Evolutionary conservation across 73 alveolate genomes (phyloP).

Genomic region (Paramecium biaurelia): DNA sequence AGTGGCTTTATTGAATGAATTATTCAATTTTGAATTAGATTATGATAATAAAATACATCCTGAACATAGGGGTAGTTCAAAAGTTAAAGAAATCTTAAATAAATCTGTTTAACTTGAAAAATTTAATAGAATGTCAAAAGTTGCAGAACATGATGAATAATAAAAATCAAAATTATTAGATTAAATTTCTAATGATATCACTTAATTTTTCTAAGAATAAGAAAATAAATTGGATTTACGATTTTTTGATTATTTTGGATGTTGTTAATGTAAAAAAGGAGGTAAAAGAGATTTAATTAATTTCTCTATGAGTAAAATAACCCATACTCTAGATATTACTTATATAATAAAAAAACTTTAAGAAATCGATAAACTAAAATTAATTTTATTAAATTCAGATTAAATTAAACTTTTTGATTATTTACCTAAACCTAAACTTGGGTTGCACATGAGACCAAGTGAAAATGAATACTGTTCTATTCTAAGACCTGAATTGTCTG

Average conservation of each 20-base stretch:
- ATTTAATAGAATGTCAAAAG: conserved; percentile 18
- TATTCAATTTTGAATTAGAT: conserved; percentile 31
- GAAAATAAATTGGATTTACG: background rate
- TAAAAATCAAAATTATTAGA: background rate
- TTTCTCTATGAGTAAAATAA: conserved; percentile 14
- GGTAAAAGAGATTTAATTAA: conserved; percentile 26
- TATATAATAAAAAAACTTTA: conserved; percentile 33
- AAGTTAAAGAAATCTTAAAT: background rate
- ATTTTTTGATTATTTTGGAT: background rate
- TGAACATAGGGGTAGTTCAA: background rate
- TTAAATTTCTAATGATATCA: background rate
- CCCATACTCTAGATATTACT: conserved; percentile 39
- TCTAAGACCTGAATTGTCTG: background rate
- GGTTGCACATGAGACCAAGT: background rate
- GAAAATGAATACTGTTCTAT: conserved; percentile 1
- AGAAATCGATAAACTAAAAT: conserved; percentile 61
- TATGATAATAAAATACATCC: background rate
- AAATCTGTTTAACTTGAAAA: conserved; percentile 19
- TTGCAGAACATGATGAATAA: background rate
- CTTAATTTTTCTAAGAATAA: conserved; percentile 25
- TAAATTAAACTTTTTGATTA: conserved; percentile 58
- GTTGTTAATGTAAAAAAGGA: conserved; percentile 24
- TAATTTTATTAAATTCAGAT: conserved; percentile 15
- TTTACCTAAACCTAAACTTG: conserved; percentile 53
- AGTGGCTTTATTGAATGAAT: background rate